Conservation (phyloP, 2,329 filamentous ascomycete species). For the Trichophyton verrucosum region DNA sequence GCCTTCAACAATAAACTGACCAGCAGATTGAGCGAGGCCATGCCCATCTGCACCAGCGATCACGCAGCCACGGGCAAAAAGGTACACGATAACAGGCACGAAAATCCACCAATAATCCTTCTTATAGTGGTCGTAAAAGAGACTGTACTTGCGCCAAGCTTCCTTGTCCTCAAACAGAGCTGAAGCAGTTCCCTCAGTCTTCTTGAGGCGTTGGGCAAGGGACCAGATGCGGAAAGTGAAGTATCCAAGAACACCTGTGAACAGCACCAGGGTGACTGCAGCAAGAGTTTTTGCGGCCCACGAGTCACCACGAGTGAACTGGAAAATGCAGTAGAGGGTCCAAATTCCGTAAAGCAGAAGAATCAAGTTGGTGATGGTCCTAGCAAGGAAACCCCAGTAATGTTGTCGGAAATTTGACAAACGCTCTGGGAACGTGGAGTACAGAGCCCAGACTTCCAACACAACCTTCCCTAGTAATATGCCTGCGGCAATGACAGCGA, state of each 20-base stretch:
- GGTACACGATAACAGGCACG: constrained; percentile 75
- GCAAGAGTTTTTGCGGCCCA: constrained; percentile 83
- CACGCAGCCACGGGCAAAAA: constrained; percentile 76
- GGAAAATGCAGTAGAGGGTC: constrained; percentile 91
- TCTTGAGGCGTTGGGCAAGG: constrained; percentile 61
- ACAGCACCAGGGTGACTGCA: constrained; percentile 64
- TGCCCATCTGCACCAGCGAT: constrained; percentile 77
- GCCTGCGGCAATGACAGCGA: constrained; percentile 70
- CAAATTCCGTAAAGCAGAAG: constrained; percentile 86
- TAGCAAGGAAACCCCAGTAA: constrained; percentile 87
- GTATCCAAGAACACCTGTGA: constrained; percentile 68
- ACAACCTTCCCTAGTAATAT: constrained; percentile 86
- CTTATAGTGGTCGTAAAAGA: constrained; percentile 95
- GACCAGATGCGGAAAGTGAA: constrained; percentile 76
- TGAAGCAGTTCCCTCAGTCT: constrained; percentile 57
- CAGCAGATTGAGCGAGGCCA: constrained; percentile 66
- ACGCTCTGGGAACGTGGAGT: constrained; percentile 68
- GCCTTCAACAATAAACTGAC: constrained; percentile 68
- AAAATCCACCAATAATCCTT: constrained; percentile 97
- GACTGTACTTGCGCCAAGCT: constrained; percentile 86
- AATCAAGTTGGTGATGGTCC: constrained; percentile 80
- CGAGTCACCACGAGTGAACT: constrained; percentile 86
- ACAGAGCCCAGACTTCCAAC: constrained; percentile 83
- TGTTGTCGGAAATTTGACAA: constrained; percentile 81
- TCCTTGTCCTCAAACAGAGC: constrained; percentile 78